Percentiles rank a stretch among this genome's conserved stretches.
phyloP scores from a whole-genome alignment of 2,329 filamentous ascomycete genomes.

The Aspergillus udagawae region DNA sequence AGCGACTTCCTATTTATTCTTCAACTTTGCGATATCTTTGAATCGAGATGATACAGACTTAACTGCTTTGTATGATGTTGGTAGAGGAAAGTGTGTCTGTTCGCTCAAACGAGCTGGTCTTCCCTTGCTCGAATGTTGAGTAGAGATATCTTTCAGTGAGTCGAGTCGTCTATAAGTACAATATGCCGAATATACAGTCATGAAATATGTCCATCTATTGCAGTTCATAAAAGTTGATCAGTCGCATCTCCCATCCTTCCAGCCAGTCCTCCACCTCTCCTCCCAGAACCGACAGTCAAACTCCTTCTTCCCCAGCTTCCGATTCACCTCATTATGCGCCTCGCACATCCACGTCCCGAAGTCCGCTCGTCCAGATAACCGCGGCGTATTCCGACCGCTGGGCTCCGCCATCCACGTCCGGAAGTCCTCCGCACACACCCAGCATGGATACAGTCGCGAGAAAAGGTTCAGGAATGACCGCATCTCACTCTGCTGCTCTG shows the following conservation, averaged over 20 bases:
- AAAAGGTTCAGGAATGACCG: slow-evolving; percentile 75
- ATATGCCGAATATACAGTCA: not conserved
- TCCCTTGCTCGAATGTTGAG: not conserved
- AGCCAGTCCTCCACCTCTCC: slow-evolving; percentile 90
- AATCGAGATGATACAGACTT: slow-evolving; percentile 1
- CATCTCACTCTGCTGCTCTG: slow-evolving; percentile 70
- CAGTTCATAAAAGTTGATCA: slow-evolving; percentile 22
- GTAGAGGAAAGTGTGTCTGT: not conserved
- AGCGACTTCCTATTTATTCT: slow-evolving; percentile 26
- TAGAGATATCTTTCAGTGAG: not conserved
- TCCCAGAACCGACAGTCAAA: slow-evolving; percentile 93
- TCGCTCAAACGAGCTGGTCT: not conserved
- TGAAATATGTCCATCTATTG: not conserved
- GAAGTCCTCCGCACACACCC: slow-evolving; percentile 92
- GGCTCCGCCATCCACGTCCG: slow-evolving; percentile 68
- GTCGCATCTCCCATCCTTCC: slow-evolving; percentile 64
- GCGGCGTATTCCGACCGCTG: slow-evolving; percentile 57
- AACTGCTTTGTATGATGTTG: not conserved
- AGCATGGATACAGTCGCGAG: slow-evolving; percentile 87
- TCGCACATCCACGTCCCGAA: slow-evolving; percentile 50
- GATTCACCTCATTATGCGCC: slow-evolving; percentile 50
- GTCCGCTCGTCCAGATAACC: slow-evolving; percentile 48
- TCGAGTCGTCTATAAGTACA: not conserved
- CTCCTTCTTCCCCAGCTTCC: slow-evolving; percentile 79
- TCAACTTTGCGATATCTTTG: slow-evolving; percentile 7